Evolutionary conservation across 2,329 filamentous ascomycete species (phyloP), one percentile per base, ranked within the genome.

Genomic region (Venturia pyrina): DNA sequence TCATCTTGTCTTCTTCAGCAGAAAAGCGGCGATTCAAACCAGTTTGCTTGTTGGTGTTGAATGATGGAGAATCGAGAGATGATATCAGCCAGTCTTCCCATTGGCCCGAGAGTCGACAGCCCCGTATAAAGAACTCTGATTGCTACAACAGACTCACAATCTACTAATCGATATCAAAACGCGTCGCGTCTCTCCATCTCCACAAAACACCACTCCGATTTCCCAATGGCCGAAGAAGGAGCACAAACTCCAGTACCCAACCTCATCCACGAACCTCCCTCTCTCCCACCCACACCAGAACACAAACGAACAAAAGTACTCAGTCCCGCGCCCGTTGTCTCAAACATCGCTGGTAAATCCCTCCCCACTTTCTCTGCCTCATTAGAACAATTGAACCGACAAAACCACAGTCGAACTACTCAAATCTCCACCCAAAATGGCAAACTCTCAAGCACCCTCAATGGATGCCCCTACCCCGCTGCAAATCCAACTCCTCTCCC

Each of bases 401-500:
- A 32, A 48, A 13, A 37, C 53, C 28, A 24, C 7, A 57, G 57
- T 34, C 40, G 65, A 41, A 48, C 28, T 67, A 15, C 28, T 50
- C 53, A 37, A 59, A 59, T 37, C 21, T 65, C 21, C 63, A 7
- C 43, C 28, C n/a, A 62, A 37, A 13, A 44, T 21, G 65, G 74
- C 74, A 63, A 76, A 75, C 65, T 50, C 61, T 61, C 32, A 43
- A 40, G 37, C 37, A 40, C 37, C 37, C 37, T 40, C 37, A 40
- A 40, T 11, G 43, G 67, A 63, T 57, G 68, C 63, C 43, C 68
- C 65, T 40, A 68, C 66, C 21, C 60, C 41, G 17, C 65, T 96
- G 63, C 85, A 91, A 68, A 87, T 99, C 78, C 93, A 97, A 83
- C 92, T 96, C 78, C 87, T 98, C 67, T 89, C 89, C 10, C 81